Percentiles rank a stretch among this genome's conserved stretches.
These are phyloP conservation scores for Maudiozyma saulgeensis DNA, from an alignment of 805 yeast genomes.

Conservation along the genomic window DNA sequence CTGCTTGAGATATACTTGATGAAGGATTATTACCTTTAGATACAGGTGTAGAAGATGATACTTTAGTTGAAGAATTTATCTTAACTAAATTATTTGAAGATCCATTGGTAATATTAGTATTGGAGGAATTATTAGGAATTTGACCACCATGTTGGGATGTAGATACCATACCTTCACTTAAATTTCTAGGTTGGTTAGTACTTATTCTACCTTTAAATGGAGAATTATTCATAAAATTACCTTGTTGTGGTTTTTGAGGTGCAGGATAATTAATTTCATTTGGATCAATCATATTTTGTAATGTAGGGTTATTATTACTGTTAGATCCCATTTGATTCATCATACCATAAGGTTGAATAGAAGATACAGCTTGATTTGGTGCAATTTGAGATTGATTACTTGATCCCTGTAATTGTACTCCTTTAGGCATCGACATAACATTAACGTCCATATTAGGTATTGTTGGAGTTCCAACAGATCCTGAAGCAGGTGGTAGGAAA, in stretches of 20 bases:
- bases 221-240: background rate
- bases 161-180: background rate
- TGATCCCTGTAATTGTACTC: background rate
- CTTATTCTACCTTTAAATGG: constrained; percentile 3
- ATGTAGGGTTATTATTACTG: background rate
- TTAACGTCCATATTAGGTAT: constrained; percentile 19
- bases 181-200: background rate
- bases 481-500: constrained; percentile 5
- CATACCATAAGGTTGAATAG: constrained; percentile 10
- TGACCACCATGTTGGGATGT: background rate
- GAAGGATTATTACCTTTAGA: constrained; percentile 10
- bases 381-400: constrained; percentile 1
- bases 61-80: background rate
- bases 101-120: background rate
- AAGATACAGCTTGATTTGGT: constrained; percentile 7
- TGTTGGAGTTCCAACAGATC: constrained; percentile 4
- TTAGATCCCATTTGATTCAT: constrained; percentile 2
- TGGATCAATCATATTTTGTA: background rate
- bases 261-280: background rate
- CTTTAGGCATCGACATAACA: constrained; percentile 6
- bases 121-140: background rate
- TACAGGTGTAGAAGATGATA: constrained; percentile 3
- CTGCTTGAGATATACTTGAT: constrained; percentile 36
- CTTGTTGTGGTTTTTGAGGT: constrained; percentile 1
- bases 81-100: background rate